Evolutionary conservation across 2,329 filamentous ascomycete genomes (phyloP).

Genomic region (Elsinoe batatas): DNA sequence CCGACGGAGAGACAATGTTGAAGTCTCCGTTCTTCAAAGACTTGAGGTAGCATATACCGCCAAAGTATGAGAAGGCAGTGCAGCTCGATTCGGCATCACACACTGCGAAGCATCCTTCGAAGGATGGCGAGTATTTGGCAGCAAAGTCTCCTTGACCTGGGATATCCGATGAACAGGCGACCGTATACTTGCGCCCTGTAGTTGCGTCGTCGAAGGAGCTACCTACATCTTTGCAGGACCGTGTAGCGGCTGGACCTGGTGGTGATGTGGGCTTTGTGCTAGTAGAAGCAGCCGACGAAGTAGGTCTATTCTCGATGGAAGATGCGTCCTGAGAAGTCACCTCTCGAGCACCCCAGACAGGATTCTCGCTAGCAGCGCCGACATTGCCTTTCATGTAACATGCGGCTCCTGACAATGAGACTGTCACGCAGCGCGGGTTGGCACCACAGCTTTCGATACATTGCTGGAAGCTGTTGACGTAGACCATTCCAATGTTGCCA

Average conservation of each 20-base stretch:
- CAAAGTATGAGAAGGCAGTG: slow-evolving; percentile 9
- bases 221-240: background rate
- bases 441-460: slow-evolving; percentile 21
- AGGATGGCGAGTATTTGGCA: slow-evolving; percentile 2
- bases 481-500: slow-evolving; percentile 17
- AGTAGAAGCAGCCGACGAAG: background rate
- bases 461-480: slow-evolving; percentile 16
- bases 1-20: background rate
- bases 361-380: slow-evolving; percentile 14
- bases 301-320: background rate
- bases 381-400: slow-evolving; percentile 22
- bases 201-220: background rate
- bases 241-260: background rate
- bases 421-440: slow-evolving; percentile 20
- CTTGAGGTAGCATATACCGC: slow-evolving; percentile 12
- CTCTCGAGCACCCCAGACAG: slow-evolving; percentile 12
- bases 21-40: background rate
- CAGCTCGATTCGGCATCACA: slow-evolving; percentile 1
- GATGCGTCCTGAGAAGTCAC: background rate
- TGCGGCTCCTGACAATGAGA: slow-evolving; percentile 19
- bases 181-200: background rate
- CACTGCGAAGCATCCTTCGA: slow-evolving; percentile 7
- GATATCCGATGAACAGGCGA: slow-evolving; percentile 6
- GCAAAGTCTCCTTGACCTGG: slow-evolving; percentile 11
- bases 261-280: background rate